These are phyloP conservation scores for Cyclospora cayetanensis DNA, from an alignment of 169 alveolate species.

Conservation along the genomic window DNA sequence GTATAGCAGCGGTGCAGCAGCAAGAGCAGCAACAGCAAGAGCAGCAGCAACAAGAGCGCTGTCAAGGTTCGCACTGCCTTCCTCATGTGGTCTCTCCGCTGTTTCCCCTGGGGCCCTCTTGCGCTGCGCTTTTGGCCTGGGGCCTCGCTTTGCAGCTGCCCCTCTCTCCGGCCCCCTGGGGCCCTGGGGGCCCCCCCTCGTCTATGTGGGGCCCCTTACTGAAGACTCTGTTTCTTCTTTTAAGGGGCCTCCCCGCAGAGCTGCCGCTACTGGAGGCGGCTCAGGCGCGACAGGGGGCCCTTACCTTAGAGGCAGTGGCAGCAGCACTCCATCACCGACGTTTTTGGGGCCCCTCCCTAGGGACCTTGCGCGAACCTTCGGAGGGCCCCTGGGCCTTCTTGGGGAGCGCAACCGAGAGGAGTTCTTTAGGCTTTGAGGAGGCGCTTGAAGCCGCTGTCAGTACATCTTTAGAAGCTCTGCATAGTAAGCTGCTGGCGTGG, in stretches of 20 bases:
- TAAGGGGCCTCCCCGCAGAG: background rate
- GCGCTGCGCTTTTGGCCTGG: background rate
- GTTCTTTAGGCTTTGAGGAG: no score
- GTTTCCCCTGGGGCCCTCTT: background rate
- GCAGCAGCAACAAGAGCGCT: background rate
- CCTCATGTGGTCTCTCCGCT: background rate
- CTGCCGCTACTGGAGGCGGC: background rate
- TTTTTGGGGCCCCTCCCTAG: background rate
- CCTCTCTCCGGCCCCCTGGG: background rate
- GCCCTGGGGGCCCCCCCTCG: background rate
- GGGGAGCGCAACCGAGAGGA: no score
- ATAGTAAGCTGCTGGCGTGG: background rate
- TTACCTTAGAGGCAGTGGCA: background rate
- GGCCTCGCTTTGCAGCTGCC: background rate
- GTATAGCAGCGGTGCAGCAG: background rate
- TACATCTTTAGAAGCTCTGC: background rate
- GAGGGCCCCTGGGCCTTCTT: background rate
- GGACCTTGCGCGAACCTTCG: background rate
- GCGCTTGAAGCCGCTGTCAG: background rate
- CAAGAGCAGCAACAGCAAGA: background rate
- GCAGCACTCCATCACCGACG: background rate
- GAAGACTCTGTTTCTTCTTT: background rate
- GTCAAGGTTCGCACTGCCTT: no score
- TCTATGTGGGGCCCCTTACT: background rate
- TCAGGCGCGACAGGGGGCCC: constrained; percentile 8